A percentile compares a stretch with the other conserved stretches of the same genome.
phyloP scores from a whole-genome alignment of 441 rosid genomes.

The Populus hybrid region DNA sequence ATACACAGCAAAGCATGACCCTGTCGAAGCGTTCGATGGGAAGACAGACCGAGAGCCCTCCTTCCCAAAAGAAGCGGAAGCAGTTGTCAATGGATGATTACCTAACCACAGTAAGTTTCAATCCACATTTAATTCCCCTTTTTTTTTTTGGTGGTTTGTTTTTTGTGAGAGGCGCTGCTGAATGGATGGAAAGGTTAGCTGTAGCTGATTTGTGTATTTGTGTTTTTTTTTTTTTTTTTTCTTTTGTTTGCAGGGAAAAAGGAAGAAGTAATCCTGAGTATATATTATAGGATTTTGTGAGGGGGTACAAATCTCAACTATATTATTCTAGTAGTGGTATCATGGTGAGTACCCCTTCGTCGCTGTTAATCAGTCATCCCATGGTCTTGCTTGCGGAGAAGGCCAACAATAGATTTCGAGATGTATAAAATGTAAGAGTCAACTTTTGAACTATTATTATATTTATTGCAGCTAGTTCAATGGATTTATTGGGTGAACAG shows the following conservation, averaged over 20 bases:
- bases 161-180: not conserved
- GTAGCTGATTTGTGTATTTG: too few species aligned
- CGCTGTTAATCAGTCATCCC: not conserved
- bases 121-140: not conserved
- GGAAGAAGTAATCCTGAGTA: conserved; percentile 51
- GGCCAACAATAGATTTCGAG: not conserved
- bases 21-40: conserved; percentile 73
- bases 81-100: conserved; percentile 83
- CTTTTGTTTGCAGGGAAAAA: conserved; percentile 56
- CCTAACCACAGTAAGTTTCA: conserved; percentile 51
- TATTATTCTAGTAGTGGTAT: not conserved
- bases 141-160: not conserved
- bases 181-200: not conserved
- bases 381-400: not conserved
- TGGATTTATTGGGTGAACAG: not conserved
- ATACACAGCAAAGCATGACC: conserved; percentile 52
- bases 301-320: not conserved
- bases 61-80: conserved; percentile 67
- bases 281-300: not conserved
- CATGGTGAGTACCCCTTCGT: not conserved
- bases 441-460: too few species aligned
- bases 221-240: too few species aligned
- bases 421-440: not conserved
- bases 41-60: conserved; percentile 77
- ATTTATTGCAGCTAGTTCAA: not conserved